Evolutionary conservation across 2,329 filamentous ascomycete genomes (phyloP), one percentile per base, ranked within the genome.

Genomic region (Lachnellula suecica): DNA sequence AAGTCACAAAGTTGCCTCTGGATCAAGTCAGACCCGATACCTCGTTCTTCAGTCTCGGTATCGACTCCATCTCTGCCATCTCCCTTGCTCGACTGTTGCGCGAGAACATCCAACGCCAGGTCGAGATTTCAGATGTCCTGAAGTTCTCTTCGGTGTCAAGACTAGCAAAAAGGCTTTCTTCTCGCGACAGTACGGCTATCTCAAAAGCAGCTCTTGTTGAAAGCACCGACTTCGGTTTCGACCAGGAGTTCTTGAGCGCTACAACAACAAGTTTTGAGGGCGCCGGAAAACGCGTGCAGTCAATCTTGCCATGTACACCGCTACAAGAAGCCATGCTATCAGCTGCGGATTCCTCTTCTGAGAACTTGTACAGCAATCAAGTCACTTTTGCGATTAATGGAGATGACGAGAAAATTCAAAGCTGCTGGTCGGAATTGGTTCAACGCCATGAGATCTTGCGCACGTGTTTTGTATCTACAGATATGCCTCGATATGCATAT

Each of bases 321-420:
- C 72, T 97, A 0, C 92, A 97, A 67, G 88, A 95, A 71, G 88
- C 87, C 1, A 96, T 96, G 91, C 74, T 96, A 0, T 85, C 84
- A 2, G 80, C 82, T 8, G 71, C 71, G 23, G 59, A 68, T 4
- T 71, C 71, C 62, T 74, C 56, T 2, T 69, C 69, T 1, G 67
- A 72, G 10, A 70, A 71, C 1, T 76, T 83, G 2, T 96, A 96
- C 66, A 83, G 80, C 62, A 96, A 96, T 66, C 81, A 81, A 44
- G 82, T 89, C 51, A 69, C 86, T 0, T 80, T 96, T 56, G 74
- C 78, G 5, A 65, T 95, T 6, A 70, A 69, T 4, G 73, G 76
- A 1, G 69, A 83, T 29, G 53, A 80, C 0, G 59, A 70, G 1
- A 69, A 63, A 0, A 73, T 96, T 44, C 74, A 74, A 58, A 35